Conservation (phyloP, 345 rosid species). For the Lepidium africanum region DNA sequence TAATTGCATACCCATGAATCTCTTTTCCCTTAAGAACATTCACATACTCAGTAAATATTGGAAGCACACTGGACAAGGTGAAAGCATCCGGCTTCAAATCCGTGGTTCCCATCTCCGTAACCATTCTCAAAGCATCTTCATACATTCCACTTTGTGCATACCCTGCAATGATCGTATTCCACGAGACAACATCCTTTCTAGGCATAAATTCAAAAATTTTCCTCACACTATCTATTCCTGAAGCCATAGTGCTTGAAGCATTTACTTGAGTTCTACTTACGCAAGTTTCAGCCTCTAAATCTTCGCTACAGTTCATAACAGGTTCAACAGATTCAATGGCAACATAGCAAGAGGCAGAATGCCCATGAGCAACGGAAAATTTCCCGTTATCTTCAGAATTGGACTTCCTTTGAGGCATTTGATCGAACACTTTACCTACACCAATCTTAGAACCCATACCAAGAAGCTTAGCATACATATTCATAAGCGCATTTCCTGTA, state of each 20-base stretch:
- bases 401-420: conserved; percentile 31
- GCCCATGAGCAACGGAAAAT: not conserved
- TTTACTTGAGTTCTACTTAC: not conserved
- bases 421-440: conserved; percentile 31
- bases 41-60: conserved; percentile 56
- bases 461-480: conserved; percentile 68
- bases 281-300: not conserved
- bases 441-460: conserved; percentile 2
- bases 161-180: conserved; percentile 75
- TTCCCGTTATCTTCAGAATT: not conserved
- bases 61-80: conserved; percentile 76
- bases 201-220: conserved; percentile 75
- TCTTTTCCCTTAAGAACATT: conserved; percentile 62
- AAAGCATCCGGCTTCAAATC: conserved; percentile 64
- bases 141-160: conserved; percentile 57
- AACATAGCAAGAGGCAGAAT: not conserved
- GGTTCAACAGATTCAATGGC: not conserved
- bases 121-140: conserved; percentile 59
- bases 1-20: conserved; percentile 68
- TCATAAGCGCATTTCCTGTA: conserved; percentile 76
- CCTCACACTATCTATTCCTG: conserved; percentile 33
- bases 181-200: conserved; percentile 64
- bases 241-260: not conserved
- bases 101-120: conserved; percentile 51
- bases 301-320: not conserved